Evolutionary conservation across 2,329 filamentous ascomycete species (phyloP).

Genomic region (Sordariomycetes sp.): DNA sequence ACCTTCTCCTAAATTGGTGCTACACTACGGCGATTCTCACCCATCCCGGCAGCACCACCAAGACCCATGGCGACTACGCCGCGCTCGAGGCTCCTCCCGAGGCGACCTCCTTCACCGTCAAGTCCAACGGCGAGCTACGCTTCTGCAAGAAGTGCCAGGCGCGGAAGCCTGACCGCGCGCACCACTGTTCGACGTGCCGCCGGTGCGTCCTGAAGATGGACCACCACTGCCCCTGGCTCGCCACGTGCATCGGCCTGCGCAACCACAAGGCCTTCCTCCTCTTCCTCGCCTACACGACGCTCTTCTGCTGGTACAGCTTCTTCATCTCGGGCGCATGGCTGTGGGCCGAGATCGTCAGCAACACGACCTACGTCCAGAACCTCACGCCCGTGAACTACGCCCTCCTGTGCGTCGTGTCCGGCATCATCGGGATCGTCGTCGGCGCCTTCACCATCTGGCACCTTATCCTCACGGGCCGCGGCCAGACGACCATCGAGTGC

Average conservation of each 20-base stretch:
- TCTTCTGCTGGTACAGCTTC: slow-evolving; percentile 79
- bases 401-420: slow-evolving; percentile 73
- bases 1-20: slow-evolving; percentile 70
- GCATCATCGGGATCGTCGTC: slow-evolving; percentile 84
- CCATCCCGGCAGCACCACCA: slow-evolving; percentile 64
- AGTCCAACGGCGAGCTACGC: slow-evolving; percentile 73
- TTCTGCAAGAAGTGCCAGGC: slow-evolving; percentile 98
- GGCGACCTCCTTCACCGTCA: slow-evolving; percentile 78
- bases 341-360: slow-evolving; percentile 67
- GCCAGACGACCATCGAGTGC: slow-evolving; percentile 91
- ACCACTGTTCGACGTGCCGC: slow-evolving; percentile 92
- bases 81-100: slow-evolving; percentile 37
- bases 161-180: slow-evolving; percentile 87
- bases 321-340: slow-evolving; percentile 71
- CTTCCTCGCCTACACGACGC: slow-evolving; percentile 78
- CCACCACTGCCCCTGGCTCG: slow-evolving; percentile 97
- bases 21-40: slow-evolving; percentile 94
- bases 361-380: slow-evolving; percentile 60
- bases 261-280: slow-evolving; percentile 96
- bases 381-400: slow-evolving; percentile 87
- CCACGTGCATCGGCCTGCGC: slow-evolving; percentile 83
- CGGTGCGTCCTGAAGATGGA: slow-evolving; percentile 99
- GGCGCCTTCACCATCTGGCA: slow-evolving; percentile 90
- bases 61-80: slow-evolving; percentile 58
- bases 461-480: slow-evolving; percentile 64